phyloP scores from a whole-genome alignment of 2,329 filamentous ascomycete genomes.

The Ophiostoma sp. region DNA sequence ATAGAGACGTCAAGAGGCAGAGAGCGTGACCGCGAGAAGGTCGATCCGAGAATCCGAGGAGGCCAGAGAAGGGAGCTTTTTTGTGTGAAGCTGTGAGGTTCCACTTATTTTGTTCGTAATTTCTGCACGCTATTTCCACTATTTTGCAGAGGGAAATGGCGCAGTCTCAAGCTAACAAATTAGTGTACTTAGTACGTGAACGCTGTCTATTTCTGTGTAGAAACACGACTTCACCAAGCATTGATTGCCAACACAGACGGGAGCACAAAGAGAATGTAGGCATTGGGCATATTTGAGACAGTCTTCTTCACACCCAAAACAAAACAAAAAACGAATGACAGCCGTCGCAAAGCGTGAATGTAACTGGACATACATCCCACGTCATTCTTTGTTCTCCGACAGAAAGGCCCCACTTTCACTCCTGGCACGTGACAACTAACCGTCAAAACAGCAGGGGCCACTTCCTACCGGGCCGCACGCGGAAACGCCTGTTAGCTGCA shows the following conservation, averaged over 20 bases:
- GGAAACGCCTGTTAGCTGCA: constrained; percentile 5
- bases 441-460: not conserved
- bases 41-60: not conserved
- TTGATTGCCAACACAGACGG: not conserved
- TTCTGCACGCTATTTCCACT: not conserved
- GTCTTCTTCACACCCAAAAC: not conserved
- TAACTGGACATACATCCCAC: not conserved
- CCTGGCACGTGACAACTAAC: constrained; percentile 12
- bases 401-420: not conserved
- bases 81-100: constrained; percentile 13
- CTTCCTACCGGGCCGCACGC: constrained; percentile 17
- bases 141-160: not conserved
- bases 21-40: not conserved
- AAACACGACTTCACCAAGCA: not conserved
- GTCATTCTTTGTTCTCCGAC: not conserved
- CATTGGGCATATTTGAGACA: not conserved
- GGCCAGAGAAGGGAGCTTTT: constrained; percentile 18
- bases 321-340: not conserved
- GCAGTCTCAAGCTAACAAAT: not conserved
- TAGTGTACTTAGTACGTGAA: not conserved
- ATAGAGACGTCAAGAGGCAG: not conserved
- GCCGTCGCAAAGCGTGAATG: not conserved
- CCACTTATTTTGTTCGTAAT: not conserved
- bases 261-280: not conserved
- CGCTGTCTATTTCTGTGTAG: not conserved